A percentile compares a stretch with the other conserved stretches of the same genome.
These are phyloP conservation scores for Neurospora crassa DNA, from an alignment of 2,329 filamentous ascomycete species.

Conservation along the genomic window DNA sequence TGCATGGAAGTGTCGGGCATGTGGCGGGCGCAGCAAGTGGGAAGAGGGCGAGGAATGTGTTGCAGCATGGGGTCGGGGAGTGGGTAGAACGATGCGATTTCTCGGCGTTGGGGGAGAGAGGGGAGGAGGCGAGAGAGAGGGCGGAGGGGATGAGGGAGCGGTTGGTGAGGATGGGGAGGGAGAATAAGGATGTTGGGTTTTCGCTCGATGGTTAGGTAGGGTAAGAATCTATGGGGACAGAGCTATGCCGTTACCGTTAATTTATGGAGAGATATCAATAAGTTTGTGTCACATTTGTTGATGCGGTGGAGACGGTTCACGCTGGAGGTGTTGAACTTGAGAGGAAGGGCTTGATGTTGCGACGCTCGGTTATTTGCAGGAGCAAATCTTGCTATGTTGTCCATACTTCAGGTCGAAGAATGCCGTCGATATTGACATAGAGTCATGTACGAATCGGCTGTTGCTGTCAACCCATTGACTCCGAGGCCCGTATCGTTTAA, in stretches of 20 bases:
- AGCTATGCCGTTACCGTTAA: neutral
- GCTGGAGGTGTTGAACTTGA: neutral
- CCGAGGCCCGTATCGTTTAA: neutral
- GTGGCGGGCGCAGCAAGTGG: slow-evolving; percentile 33
- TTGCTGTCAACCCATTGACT: neutral
- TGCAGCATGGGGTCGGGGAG: slow-evolving; percentile 62
- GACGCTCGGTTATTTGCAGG: neutral
- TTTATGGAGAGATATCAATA: neutral
- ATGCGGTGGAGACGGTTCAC: neutral
- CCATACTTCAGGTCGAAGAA: neutral
- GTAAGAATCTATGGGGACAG: no score
- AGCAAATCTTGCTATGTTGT: neutral
- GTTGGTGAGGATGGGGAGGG: slow-evolving; percentile 51
- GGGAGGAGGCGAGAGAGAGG: slow-evolving; percentile 26
- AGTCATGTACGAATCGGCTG: neutral
- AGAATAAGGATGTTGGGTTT: slow-evolving; percentile 53
- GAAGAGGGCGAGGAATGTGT: slow-evolving; percentile 57
- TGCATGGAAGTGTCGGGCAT: slow-evolving; percentile 64
- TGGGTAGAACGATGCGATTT: slow-evolving; percentile 57
- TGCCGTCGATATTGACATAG: neutral
- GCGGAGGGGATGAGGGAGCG: slow-evolving; percentile 58
- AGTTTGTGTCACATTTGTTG: neutral
- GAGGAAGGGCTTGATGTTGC: neutral
- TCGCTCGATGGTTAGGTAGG: slow-evolving; percentile 40
- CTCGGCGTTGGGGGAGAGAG: slow-evolving; percentile 29